Conservation (phyloP, 2,329 filamentous ascomycete genomes). For the Hypocreales sp. region DNA sequence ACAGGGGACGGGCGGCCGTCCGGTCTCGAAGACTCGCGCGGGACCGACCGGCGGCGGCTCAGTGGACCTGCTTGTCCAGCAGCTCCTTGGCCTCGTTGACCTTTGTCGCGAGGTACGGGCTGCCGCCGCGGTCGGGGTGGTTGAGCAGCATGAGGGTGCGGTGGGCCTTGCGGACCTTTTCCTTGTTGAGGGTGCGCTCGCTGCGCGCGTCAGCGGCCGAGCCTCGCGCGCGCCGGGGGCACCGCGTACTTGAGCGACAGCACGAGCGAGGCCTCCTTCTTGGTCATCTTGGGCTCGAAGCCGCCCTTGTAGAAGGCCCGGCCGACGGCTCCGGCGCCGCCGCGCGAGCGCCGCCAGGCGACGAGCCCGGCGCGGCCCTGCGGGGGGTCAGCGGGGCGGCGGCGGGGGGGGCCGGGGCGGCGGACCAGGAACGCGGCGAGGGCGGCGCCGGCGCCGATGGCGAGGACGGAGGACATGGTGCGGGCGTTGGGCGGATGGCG, state of each 20-base stretch:
- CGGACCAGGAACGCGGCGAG: slow-evolving; percentile 36
- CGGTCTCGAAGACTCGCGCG: too few species aligned
- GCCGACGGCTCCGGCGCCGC: slow-evolving; percentile 64
- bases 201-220: slow-evolving; percentile 26
- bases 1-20: slow-evolving; percentile 15
- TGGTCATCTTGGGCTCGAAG: slow-evolving; percentile 92
- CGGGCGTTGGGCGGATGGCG: slow-evolving; percentile 1
- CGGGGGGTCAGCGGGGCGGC: not conserved
- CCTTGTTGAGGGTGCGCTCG: slow-evolving; percentile 75
- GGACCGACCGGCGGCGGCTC: too few species aligned
- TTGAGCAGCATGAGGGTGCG: slow-evolving; percentile 93
- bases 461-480: slow-evolving; percentile 27
- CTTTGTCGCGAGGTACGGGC: slow-evolving; percentile 91
- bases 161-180: slow-evolving; percentile 91
- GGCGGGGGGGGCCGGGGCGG: not conserved
- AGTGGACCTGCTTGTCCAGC: slow-evolving; percentile 50
- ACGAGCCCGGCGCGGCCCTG: slow-evolving; percentile 88
- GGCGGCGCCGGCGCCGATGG: slow-evolving; percentile 30
- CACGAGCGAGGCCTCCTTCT: slow-evolving; percentile 80
- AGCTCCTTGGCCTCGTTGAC: slow-evolving; percentile 98
- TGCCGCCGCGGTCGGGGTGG: slow-evolving; percentile 93
- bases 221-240: not conserved
- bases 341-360: slow-evolving; percentile 69
- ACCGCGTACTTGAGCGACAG: slow-evolving; percentile 64
- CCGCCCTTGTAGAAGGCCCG: slow-evolving; percentile 96